Base-by-base conservation (phyloP, 148 eudicot genomes). In the Nyssa sinensis region DNA sequence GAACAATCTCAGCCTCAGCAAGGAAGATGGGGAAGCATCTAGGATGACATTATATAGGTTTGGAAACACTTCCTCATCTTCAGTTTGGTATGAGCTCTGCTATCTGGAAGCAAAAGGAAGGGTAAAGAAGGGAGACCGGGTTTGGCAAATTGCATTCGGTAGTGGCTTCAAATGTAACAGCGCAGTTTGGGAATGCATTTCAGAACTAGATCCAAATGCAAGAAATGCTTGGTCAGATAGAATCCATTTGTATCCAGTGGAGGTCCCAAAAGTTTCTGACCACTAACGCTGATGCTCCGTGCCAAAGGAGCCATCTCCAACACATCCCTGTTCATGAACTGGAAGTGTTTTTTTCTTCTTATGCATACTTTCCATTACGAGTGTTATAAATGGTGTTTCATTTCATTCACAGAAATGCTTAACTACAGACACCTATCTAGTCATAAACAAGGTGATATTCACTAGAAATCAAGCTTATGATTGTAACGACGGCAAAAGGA, bases 31-130 rank as follows among this genome's bases (percentile, higher is more conserved):
- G 3, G 87, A 83, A 73, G 83, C 87, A 3, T 81, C 87, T 1
- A 77, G 84, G 60, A 81, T 81, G 78, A 86, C 85, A 2, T 66
- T 83, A 5, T 74, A 77, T 37, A 76, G 87, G 62, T 86, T 86
- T 30, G 87, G 86, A 9, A 83, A 86, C 63, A 83, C 84, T 16
- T 86, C 88, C 10, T 83, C 86, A 0, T 86, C 86, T 5, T 81
- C 84, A 7, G 66, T 86, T 30, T 86, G 86, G 88, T 86, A 83
- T 21, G 86, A 86, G 80, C 71, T 86, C 23, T 67, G 86, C 66
- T 86, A 86, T 69, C 74, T 83, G 65, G 88, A 86, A 71, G 80
- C 82, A 1, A 85, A 85, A 67, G 80, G 86, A 14, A 77, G 80
- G 76, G 75, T 85, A 0, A 82, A 73, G 74, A 75, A 37, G 57